These are phyloP conservation scores for Hansenula anomala DNA, from an alignment of 1,139 yeast genomes.

Conservation along the genomic window DNA sequence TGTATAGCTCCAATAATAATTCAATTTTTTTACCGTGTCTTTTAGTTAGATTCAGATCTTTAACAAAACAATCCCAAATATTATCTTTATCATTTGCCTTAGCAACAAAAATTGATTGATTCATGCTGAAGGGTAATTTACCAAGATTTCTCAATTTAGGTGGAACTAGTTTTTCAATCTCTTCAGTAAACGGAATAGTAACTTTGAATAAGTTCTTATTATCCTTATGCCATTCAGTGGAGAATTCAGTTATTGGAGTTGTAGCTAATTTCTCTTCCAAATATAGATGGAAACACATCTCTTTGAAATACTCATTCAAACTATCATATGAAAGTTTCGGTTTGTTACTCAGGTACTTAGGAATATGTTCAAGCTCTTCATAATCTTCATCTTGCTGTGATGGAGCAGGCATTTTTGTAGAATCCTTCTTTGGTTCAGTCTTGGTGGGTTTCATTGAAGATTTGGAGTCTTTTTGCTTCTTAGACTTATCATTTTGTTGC, in stretches of 20 bases:
- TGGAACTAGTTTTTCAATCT: slow-evolving; percentile 29
- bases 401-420: no score
- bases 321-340: slow-evolving; percentile 46
- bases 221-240: slow-evolving; percentile 50
- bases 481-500: no score
- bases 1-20: slow-evolving; percentile 45
- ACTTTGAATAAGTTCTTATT: slow-evolving; percentile 34
- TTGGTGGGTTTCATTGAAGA: no score
- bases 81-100: slow-evolving; percentile 28
- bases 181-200: slow-evolving; percentile 23
- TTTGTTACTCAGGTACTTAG: slow-evolving; percentile 24
- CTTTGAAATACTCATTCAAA: slow-evolving; percentile 48
- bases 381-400: slow-evolving; percentile 19
- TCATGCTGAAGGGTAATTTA: slow-evolving; percentile 36
- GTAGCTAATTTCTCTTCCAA: slow-evolving; percentile 50
- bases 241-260: slow-evolving; percentile 41
- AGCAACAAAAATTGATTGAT: slow-evolving; percentile 39
- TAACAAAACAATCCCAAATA: slow-evolving; percentile 45
- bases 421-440: no score
- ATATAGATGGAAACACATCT: slow-evolving; percentile 56
- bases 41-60: slow-evolving; percentile 28
- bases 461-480: no score
- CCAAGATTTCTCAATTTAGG: slow-evolving; percentile 33
- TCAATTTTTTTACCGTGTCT: slow-evolving; percentile 32
- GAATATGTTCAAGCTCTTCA: slow-evolving; percentile 30